phyloP scores from a whole-genome alignment of 306 rosid genomes.

The Abrus pulchellus region DNA sequence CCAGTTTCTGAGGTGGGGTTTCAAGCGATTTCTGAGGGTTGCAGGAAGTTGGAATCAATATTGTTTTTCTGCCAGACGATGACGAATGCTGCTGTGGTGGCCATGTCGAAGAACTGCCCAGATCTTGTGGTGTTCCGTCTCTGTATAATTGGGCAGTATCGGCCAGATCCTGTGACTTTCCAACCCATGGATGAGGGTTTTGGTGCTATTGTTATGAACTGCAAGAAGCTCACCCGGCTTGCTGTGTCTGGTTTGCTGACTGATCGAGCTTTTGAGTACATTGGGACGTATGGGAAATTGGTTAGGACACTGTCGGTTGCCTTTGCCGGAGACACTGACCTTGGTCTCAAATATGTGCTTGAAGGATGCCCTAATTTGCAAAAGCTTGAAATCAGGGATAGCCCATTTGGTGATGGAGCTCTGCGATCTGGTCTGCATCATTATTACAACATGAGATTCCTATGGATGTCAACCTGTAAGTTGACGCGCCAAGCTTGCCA shows the following conservation, averaged over 20 bases:
- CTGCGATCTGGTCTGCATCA: constrained; percentile 82
- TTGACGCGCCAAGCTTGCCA: constrained; percentile 75
- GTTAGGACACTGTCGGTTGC: constrained; percentile 88
- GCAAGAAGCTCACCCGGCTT: constrained; percentile 93
- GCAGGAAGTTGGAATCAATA: constrained; percentile 78
- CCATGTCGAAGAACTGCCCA: constrained; percentile 89
- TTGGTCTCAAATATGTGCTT: constrained; percentile 69
- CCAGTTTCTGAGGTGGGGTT: constrained; percentile 88
- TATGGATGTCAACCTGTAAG: constrained; percentile 87
- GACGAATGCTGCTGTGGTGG: constrained; percentile 90
- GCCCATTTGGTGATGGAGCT: constrained; percentile 92
- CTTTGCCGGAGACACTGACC: constrained; percentile 81
- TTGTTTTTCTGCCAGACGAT: constrained; percentile 80
- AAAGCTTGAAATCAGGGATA: constrained; percentile 88
- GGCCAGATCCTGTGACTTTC: constrained; percentile 68
- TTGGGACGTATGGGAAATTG: constrained; percentile 81
- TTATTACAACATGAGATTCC: constrained; percentile 92
- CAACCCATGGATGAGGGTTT: constrained; percentile 93
- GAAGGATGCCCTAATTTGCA: constrained; percentile 91
- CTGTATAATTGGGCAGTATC: constrained; percentile 84
- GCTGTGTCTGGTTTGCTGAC: constrained; percentile 88
- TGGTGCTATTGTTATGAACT: constrained; percentile 91
- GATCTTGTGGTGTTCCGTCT: constrained; percentile 89
- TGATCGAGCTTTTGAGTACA: constrained; percentile 73
- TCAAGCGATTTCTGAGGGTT: constrained; percentile 87